Evolutionary conservation across 1,139 yeast species (phyloP), one percentile per base, ranked within the genome.

Genomic region (Lodderomyces margitis): DNA sequence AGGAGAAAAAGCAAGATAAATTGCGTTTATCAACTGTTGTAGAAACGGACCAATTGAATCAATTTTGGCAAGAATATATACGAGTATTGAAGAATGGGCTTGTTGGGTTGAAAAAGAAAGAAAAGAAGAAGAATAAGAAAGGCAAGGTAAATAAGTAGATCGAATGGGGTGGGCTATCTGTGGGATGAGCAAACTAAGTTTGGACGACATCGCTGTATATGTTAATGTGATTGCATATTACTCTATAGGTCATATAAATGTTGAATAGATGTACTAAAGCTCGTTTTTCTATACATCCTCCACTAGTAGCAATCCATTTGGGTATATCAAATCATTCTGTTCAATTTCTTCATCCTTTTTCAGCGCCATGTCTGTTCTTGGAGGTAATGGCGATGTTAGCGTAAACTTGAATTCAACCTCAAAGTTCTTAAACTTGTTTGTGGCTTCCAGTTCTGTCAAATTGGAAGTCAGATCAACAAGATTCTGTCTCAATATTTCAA

Each of bases 21-120:
- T 53, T 59, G 32, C 83, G 83, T 55, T 59, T 79, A 36, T 77
- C 87, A 7, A 86, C 95, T 0, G 76, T 80, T 16, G 87, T 87
- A 21, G 75, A 74, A 34, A 63, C 77, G 0, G 74, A 68, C 4
- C 65, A 74, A 15, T 65, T 87, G 50, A 85, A 81, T 45, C 64
- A 66, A 47, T 87, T 87, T 57, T 87, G 95, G 95, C 60, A 62
- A 31, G 79, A 78, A 33, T 87, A 86, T 58, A 66, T 85, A 1
- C 80, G 77, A 36, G 76, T 76, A 0, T 70, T 86, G 44, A 86
- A 85, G 57, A 58, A 67, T 21, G 88, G 69, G 19, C 61, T 78
- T 41, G 62, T 75, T 25, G 80, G 87, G 9, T 57, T 84, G 46
- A 75, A 64, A 53, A 80, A 76, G 59, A 66, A 60, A 57, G 66